A percentile compares a stretch with the other conserved stretches of the same genome.
phyloP scores from a whole-genome alignment of 2,329 filamentous ascomycete genomes.

The Clarireedia sp. region DNA sequence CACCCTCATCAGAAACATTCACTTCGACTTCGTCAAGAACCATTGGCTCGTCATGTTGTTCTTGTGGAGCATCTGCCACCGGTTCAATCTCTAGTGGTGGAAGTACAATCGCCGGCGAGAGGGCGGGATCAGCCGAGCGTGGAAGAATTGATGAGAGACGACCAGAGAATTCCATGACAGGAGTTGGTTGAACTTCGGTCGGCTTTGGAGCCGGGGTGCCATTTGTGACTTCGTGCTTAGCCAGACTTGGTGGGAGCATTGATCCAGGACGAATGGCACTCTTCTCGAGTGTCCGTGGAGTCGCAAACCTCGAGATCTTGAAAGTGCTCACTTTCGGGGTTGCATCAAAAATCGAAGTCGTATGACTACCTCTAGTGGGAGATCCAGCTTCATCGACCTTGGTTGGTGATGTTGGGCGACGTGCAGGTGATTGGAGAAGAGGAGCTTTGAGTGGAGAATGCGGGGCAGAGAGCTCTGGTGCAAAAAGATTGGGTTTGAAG shows the following conservation, averaged over 20 bases:
- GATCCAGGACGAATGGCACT: slow-evolving; percentile 19
- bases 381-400: slow-evolving; percentile 27
- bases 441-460: slow-evolving; percentile 25
- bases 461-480: slow-evolving; percentile 15
- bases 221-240: background rate
- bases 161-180: slow-evolving; percentile 29
- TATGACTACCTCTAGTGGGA: slow-evolving; percentile 18
- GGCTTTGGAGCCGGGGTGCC: slow-evolving; percentile 3
- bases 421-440: slow-evolving; percentile 28
- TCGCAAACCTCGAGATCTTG: slow-evolving; percentile 27
- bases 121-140: slow-evolving; percentile 26
- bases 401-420: slow-evolving; percentile 27
- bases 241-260: slow-evolving; percentile 16
- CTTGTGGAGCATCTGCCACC: background rate
- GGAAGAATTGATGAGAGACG: slow-evolving; percentile 34
- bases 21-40: slow-evolving; percentile 3
- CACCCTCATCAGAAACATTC: no score
- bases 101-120: slow-evolving; percentile 8
- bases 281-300: slow-evolving; percentile 24
- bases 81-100: slow-evolving; percentile 12
- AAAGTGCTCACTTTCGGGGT: slow-evolving; percentile 26
- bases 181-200: background rate
- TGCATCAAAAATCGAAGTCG: slow-evolving; percentile 15
- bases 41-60: slow-evolving; percentile 12
- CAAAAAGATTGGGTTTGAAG: slow-evolving; percentile 24